Conservation (phyloP, 1,284 basidiomycete genomes). For the Trichosporon sp. region DNA sequence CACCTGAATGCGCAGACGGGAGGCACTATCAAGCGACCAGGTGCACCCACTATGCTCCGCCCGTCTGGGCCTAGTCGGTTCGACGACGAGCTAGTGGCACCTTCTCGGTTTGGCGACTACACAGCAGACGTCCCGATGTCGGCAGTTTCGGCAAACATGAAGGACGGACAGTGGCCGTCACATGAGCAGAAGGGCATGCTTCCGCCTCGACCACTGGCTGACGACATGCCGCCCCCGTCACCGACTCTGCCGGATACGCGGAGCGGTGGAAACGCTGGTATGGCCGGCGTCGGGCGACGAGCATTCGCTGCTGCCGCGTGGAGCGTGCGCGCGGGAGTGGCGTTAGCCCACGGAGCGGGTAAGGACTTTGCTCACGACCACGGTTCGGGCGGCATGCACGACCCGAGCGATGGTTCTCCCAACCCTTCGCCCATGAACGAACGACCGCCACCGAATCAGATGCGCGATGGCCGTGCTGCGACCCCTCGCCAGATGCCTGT, state of each 20-base stretch:
- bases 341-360: conserved; percentile 31
- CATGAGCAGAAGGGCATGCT: conserved; percentile 13
- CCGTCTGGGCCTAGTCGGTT: conserved; percentile 11
- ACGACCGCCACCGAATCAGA: conserved; percentile 10
- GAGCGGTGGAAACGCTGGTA: conserved; percentile 76
- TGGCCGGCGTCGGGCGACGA: conserved; percentile 83
- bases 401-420: conserved; percentile 6
- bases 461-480: not conserved
- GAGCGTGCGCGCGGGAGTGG: conserved; percentile 51
- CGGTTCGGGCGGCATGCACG: not conserved
- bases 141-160: conserved; percentile 23
- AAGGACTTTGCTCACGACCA: conserved; percentile 18
- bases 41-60: conserved; percentile 15
- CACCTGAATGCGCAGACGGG: not conserved
- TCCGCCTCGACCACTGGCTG: not conserved
- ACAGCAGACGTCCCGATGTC: conserved; percentile 29
- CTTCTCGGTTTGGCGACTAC: conserved; percentile 24
- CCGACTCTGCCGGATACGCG: conserved; percentile 65
- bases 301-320: conserved; percentile 77
- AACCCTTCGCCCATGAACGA: conserved; percentile 12
- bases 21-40: not conserved
- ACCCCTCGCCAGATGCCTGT: not conserved
- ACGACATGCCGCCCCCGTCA: conserved; percentile 23
- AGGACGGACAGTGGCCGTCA: conserved; percentile 38
- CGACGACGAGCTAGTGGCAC: not conserved